These are phyloP conservation scores for Fragaria iinumae DNA, from an alignment of 306 rosid genomes.

Conservation along the genomic window DNA sequence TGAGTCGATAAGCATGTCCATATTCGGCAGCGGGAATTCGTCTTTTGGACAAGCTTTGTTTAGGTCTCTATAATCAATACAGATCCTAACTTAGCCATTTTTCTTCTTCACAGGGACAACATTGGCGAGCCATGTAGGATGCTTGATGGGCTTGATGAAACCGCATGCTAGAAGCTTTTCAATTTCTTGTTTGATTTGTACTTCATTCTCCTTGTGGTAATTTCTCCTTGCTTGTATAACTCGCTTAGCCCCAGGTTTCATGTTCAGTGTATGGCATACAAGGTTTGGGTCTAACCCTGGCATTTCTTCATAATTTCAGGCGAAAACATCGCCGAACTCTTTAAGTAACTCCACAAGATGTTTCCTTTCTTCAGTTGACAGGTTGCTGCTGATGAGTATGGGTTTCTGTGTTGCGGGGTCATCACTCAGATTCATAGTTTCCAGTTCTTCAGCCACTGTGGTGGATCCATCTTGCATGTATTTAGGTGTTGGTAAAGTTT, in stretches of 20 bases:
- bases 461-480: neutral
- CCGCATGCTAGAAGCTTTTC: neutral
- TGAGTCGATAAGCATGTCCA: no score
- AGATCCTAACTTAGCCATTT: neutral
- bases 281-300: neutral
- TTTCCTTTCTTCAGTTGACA: no score
- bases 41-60: no score
- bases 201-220: neutral
- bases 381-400: neutral
- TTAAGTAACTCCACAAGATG: neutral
- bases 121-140: neutral
- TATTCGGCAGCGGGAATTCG: no score
- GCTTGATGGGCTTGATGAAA: neutral
- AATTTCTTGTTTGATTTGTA: neutral
- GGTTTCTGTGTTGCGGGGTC: neutral
- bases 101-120: neutral
- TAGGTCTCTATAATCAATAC: neutral
- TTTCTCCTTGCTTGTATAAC: neutral
- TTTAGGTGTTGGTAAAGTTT: neutral
- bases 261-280: neutral
- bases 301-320: neutral
- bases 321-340: neutral
- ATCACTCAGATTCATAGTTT: neutral
- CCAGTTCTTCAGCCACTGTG: neutral
- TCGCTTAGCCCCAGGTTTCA: neutral